Conservation (phyloP, 495 filamentous ascomycete species). For the Penicillium chermesinum region DNA sequence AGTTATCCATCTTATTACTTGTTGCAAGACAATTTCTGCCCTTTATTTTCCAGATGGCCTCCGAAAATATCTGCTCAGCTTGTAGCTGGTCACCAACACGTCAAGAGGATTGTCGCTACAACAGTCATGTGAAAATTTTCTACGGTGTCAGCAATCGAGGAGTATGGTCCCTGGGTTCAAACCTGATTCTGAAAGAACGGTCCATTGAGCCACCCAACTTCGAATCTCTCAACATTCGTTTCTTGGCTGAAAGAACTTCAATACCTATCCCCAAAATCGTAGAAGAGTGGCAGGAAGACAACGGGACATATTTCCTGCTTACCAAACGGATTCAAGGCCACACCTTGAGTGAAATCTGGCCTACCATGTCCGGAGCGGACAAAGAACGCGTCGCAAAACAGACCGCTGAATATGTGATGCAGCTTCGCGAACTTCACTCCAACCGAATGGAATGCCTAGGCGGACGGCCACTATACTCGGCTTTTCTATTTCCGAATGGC, state of each 20-base stretch:
- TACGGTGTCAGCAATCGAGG: constrained; percentile 21
- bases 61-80: constrained; percentile 11
- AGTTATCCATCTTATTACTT: too few relatives aligned
- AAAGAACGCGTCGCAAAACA: constrained; percentile 18
- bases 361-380: constrained; percentile 9
- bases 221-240: constrained; percentile 11
- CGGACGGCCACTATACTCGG: constrained; percentile 14
- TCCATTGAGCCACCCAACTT: constrained; percentile 6
- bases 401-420: constrained; percentile 16
- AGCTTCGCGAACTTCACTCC: constrained; percentile 20
- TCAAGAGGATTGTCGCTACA: constrained; percentile 12
- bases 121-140: constrained; percentile 25
- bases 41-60: constrained; percentile 1
- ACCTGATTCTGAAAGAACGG: constrained; percentile 22
- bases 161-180: constrained; percentile 16
- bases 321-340: constrained; percentile 17
- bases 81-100: constrained; percentile 16
- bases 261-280: constrained; percentile 13
- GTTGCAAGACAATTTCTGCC: too few relatives aligned
- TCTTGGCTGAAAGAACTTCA: constrained; percentile 9
- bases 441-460: constrained; percentile 15
- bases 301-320: constrained; percentile 3
- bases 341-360: constrained; percentile 12
- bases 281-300: constrained; percentile 13
- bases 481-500: constrained; percentile 11